Base-by-base conservation (phyloP, 1,139 yeast species). In the Geotrichum histeridarum region DNA sequence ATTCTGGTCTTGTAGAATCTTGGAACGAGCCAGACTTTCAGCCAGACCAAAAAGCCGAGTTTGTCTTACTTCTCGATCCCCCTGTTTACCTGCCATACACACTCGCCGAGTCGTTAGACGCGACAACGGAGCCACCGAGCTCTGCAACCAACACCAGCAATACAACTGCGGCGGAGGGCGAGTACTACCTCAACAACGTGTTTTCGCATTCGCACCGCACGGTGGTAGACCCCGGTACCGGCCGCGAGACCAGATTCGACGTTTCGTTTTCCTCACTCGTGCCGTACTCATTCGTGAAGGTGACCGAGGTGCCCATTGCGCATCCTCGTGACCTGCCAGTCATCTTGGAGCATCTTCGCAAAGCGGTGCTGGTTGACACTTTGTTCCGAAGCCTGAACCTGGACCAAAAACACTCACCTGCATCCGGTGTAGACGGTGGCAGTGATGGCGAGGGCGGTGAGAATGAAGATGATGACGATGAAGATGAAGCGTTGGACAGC, bases 61-160 rank as follows among this genome's bases (percentile, higher is more conserved):
- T 70, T 30, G 66, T 64, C 3, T 54, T 70, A 31, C 53, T 61
- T 18, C 61, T 70, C 8, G 66, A 63, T 31, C 73, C 73, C 4
- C 71, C 72, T 0, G 64, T 70, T 0, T 46, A 60, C 3, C 50
- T 69, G 8, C 66, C 70, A 14, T 57, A 57, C 5, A 49, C 51
- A 2, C 50, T 60, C 38, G 71, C 71, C 2, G 50, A 43, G 14
- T 50, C 54, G 22, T 50, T 67, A 38, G 51, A 60, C 17, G 69
- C 69, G 8, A 51, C 50, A 7, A 41, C 51, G 4, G 42, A 31
- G 2, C n/a, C 33, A 15, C 17, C 45, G 8, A 17, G 4, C 27
- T 12, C 39, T 8, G 17, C 18, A n/a, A 37, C 4, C 4, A 31
- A 12, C 12, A 47, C 32, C 38, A 27, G 7, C n/a, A 22, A 14